Conservation (phyloP, 106 monocot genomes). For the Apostasia ramifera region DNA sequence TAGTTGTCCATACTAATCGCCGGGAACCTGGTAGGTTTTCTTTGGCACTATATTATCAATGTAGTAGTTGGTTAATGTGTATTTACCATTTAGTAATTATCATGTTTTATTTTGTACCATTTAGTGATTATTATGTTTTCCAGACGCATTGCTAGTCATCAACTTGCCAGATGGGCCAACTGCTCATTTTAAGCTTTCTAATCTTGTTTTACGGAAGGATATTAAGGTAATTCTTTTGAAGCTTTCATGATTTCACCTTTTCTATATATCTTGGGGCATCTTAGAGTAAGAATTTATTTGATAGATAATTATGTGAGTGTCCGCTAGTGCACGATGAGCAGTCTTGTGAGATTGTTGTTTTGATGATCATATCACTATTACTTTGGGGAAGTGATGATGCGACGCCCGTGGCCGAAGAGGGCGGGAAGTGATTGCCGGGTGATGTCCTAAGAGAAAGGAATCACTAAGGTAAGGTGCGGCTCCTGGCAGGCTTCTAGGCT, state of each 20-base stretch:
- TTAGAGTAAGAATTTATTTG: no score
- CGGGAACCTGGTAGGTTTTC: slow-evolving; percentile 69
- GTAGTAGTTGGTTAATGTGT: not conserved
- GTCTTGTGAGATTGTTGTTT: no score
- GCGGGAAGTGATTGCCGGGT: no score
- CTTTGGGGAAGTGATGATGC: no score
- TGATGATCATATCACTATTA: no score
- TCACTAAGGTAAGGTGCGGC: no score
- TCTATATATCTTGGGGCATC: no score
- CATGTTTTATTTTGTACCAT: not conserved
- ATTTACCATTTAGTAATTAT: slow-evolving; percentile 2
- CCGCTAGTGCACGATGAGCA: no score
- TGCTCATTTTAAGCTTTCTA: slow-evolving; percentile 92
- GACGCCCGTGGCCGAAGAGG: no score
- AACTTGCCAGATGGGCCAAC: slow-evolving; percentile 87
- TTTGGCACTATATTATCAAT: not conserved
- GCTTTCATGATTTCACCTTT: not conserved
- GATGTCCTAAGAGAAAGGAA: no score
- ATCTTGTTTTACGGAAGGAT: slow-evolving; percentile 75
- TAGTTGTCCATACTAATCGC: slow-evolving; percentile 81
- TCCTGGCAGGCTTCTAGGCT: no score
- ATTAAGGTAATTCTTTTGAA: slow-evolving; percentile 35
- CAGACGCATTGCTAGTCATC: slow-evolving; percentile 62
- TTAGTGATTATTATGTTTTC: not conserved
- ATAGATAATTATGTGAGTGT: no score